Conservation (phyloP, 177 flowering plant genomes). For the Vitis hybrid region DNA sequence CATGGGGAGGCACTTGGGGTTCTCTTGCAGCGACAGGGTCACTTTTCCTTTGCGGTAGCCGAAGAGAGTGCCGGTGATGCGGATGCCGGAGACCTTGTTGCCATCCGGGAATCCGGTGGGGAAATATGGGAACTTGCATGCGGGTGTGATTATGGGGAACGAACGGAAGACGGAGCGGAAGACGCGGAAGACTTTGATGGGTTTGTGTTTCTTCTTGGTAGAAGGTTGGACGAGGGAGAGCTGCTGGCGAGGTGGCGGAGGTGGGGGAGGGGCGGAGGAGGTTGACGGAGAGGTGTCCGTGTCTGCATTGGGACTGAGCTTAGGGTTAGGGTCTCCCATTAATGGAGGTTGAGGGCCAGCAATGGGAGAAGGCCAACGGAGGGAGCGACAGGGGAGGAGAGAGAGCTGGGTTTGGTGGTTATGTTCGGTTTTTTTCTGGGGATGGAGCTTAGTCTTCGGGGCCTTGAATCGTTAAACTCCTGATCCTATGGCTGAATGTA, state of each 20-base stretch:
- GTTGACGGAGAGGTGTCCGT: slow-evolving; percentile 5
- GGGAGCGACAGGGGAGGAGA: slow-evolving; percentile 10
- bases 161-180: slow-evolving; percentile 55
- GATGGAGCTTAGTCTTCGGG: slow-evolving; percentile 3
- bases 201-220: slow-evolving; percentile 23
- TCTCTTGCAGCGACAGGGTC: slow-evolving; percentile 69
- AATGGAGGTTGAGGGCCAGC: slow-evolving; percentile 21
- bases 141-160: slow-evolving; percentile 55
- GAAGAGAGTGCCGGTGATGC: slow-evolving; percentile 72
- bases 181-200: slow-evolving; percentile 35
- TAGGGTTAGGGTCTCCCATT: slow-evolving; percentile 34
- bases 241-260: slow-evolving; percentile 14
- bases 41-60: slow-evolving; percentile 79
- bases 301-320: neutral
- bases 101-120: slow-evolving; percentile 30
- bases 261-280: slow-evolving; percentile 19
- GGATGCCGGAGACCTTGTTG: slow-evolving; percentile 20
- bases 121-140: slow-evolving; percentile 54
- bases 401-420: slow-evolving; percentile 15
- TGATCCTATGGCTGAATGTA: neutral
- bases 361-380: slow-evolving; percentile 22
- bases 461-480: neutral
- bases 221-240: slow-evolving; percentile 40
- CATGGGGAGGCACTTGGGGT: slow-evolving; percentile 50
- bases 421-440: slow-evolving; percentile 13